Conservation (phyloP, 768 basidiomycete species). For the Vishniacozyma victoriae region DNA sequence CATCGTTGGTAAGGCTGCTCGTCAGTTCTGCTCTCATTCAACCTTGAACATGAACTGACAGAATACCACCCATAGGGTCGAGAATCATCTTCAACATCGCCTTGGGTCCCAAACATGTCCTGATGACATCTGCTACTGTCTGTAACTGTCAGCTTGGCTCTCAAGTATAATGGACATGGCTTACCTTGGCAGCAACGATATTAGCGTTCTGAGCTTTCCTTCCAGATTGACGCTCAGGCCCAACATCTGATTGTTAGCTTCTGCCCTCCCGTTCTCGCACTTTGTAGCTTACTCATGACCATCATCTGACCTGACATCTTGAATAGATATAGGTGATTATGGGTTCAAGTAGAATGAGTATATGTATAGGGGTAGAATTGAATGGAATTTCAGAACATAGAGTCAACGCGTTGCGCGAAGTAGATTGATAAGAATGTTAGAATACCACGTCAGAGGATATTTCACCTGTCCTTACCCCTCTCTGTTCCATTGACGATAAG, state of each 20-base stretch:
- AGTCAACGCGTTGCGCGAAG: not conserved
- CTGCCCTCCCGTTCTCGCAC: not conserved
- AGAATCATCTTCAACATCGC: constrained; percentile 99
- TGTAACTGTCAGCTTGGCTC: constrained; percentile 41
- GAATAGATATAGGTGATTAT: not conserved
- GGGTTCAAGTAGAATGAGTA: not conserved
- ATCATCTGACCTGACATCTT: constrained; percentile 20
- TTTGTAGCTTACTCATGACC: constrained; percentile 44
- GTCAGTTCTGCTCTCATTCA: not conserved
- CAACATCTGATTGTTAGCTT: constrained; percentile 60
- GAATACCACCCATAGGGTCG: constrained; percentile 97
- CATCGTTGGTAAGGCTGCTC: constrained; percentile 85
- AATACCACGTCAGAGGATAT: constrained; percentile 9
- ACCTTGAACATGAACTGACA: constrained; percentile 52
- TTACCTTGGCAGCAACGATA: constrained; percentile 91
- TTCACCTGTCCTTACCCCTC: too few relatives aligned
- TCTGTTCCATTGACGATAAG: too few relatives aligned
- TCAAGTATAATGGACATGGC: constrained; percentile 16
- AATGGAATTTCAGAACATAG: too few relatives aligned
- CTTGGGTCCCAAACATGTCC: constrained; percentile 94
- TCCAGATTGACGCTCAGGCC: constrained; percentile 87
- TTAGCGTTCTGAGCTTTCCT: constrained; percentile 94
- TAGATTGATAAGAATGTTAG: constrained; percentile 1
- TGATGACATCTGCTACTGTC: constrained; percentile 97
- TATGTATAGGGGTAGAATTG: too few relatives aligned